These are phyloP conservation scores for Lithocarpus polystachyus DNA, from an alignment of 306 rosid species.

Conservation along the genomic window DNA sequence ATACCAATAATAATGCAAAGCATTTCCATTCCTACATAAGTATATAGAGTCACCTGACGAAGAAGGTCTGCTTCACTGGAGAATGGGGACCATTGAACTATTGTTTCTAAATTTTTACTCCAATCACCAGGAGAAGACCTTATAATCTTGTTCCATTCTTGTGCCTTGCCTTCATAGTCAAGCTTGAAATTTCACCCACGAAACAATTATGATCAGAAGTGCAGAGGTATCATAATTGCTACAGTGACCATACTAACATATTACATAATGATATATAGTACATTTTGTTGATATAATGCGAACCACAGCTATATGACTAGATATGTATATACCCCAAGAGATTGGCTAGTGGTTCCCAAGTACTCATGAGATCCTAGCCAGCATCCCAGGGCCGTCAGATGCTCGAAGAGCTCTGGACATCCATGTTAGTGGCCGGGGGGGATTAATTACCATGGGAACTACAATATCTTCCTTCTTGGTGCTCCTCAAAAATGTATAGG, in stretches of 20 bases:
- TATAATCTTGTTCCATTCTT: constrained; percentile 53
- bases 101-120: constrained; percentile 67
- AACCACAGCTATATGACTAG: not conserved
- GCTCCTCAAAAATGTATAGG: constrained; percentile 90
- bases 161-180: constrained; percentile 70
- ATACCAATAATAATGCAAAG: not conserved
- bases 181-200: constrained; percentile 46
- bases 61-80: constrained; percentile 69
- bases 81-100: constrained; percentile 91
- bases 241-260: not conserved
- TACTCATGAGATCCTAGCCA: too few species aligned
- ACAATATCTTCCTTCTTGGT: constrained; percentile 94
- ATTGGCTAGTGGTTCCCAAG: too few species aligned
- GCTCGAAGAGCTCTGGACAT: too few species aligned
- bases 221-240: constrained; percentile 1
- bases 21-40: not conserved
- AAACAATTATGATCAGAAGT: constrained; percentile 31
- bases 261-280: not conserved
- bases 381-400: too few species aligned
- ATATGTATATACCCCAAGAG: not conserved
- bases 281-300: not conserved
- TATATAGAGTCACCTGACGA: constrained; percentile 45
- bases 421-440: too few species aligned
- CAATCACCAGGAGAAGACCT: constrained; percentile 68
- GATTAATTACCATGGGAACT: constrained; percentile 86